Evolutionary conservation across 2,329 filamentous ascomycete species (phyloP).

Genomic region (Pseudogymnoascus sp.): DNA sequence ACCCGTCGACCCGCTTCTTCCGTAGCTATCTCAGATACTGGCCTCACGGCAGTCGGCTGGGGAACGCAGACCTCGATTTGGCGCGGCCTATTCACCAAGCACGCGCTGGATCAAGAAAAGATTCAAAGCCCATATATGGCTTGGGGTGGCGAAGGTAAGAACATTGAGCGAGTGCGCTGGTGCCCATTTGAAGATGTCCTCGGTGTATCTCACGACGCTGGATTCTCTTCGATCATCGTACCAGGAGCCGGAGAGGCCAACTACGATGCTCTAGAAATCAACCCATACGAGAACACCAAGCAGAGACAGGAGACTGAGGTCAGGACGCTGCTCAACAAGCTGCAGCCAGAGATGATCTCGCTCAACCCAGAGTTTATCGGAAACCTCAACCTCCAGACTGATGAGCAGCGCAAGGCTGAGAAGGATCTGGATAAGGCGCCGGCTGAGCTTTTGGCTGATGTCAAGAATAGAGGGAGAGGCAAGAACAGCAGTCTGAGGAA

Average conservation of each 20-base stretch:
- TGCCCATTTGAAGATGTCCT: slow-evolving; percentile 93
- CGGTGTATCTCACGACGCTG: slow-evolving; percentile 72
- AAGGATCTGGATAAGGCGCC: slow-evolving; percentile 68
- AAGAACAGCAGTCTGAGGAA: slow-evolving; percentile 84
- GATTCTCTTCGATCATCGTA: slow-evolving; percentile 83
- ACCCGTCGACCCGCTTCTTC: slow-evolving; percentile 74
- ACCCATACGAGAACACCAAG: slow-evolving; percentile 89
- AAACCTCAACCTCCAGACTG: slow-evolving; percentile 71
- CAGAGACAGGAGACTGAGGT: slow-evolving; percentile 92
- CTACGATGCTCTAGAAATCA: slow-evolving; percentile 86
- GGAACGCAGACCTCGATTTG: slow-evolving; percentile 84
- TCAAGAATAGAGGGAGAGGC: slow-evolving; percentile 71
- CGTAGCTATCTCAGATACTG: slow-evolving; percentile 79
- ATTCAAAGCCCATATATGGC: slow-evolving; percentile 84
- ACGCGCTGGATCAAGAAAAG: slow-evolving; percentile 61
- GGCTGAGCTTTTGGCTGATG: slow-evolving; percentile 48
- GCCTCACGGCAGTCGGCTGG: slow-evolving; percentile 82
- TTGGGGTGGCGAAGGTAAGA: slow-evolving; percentile 80
- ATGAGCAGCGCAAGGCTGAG: slow-evolving; percentile 68
- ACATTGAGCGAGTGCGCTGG: slow-evolving; percentile 75
- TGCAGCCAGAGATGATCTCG: slow-evolving; percentile 94
- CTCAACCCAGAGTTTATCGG: slow-evolving; percentile 89
- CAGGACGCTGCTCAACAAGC: slow-evolving; percentile 81
- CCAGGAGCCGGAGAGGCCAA: slow-evolving; percentile 96
- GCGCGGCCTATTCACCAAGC: slow-evolving; percentile 79